Percentiles rank a stretch among this genome's conserved stretches.
phyloP scores from a whole-genome alignment of 2,329 filamentous ascomycete genomes.

The Talaromyces islandicus region DNA sequence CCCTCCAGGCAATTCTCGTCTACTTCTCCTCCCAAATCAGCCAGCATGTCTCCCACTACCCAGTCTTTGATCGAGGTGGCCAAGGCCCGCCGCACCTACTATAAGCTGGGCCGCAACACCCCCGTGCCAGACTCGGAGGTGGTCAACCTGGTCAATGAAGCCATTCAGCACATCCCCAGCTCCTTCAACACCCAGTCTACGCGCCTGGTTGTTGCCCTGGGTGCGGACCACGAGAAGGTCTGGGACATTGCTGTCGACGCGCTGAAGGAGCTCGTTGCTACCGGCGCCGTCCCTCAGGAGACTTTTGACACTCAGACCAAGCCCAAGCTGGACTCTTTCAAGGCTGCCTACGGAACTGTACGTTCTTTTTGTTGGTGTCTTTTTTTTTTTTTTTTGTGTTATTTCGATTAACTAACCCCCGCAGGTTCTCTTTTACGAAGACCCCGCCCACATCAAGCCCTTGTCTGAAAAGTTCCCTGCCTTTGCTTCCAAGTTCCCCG shows the following conservation, averaged over 20 bases:
- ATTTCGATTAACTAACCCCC: neutral
- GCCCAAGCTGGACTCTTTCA: slow-evolving; percentile 55
- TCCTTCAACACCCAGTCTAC: slow-evolving; percentile 88
- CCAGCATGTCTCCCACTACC: slow-evolving; percentile 12
- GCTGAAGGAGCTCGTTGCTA: slow-evolving; percentile 63
- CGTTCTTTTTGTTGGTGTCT: slow-evolving; percentile 27
- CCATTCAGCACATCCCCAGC: slow-evolving; percentile 65
- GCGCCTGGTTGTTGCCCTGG: slow-evolving; percentile 70
- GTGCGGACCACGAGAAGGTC: slow-evolving; percentile 77
- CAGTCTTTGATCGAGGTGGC: slow-evolving; percentile 24
- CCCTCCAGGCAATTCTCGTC: slow-evolving; percentile 1
- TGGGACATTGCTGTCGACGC: slow-evolving; percentile 68
- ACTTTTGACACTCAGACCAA: slow-evolving; percentile 47
- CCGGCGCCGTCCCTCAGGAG: slow-evolving; percentile 41
- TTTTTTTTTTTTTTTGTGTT: neutral
- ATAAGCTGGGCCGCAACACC: slow-evolving; percentile 28
- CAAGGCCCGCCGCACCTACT: slow-evolving; percentile 31
- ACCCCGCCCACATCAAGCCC: slow-evolving; percentile 59
- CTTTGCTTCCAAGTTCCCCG: slow-evolving; percentile 74
- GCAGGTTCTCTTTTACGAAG: slow-evolving; percentile 75
- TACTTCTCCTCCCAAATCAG: neutral
- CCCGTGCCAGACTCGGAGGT: slow-evolving; percentile 31
- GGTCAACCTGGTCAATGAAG: slow-evolving; percentile 33
- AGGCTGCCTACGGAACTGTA: slow-evolving; percentile 69
- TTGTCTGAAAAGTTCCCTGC: slow-evolving; percentile 64